Conservation (phyloP, 2,329 filamentous ascomycete genomes). For the Aureobasidium sp. region DNA sequence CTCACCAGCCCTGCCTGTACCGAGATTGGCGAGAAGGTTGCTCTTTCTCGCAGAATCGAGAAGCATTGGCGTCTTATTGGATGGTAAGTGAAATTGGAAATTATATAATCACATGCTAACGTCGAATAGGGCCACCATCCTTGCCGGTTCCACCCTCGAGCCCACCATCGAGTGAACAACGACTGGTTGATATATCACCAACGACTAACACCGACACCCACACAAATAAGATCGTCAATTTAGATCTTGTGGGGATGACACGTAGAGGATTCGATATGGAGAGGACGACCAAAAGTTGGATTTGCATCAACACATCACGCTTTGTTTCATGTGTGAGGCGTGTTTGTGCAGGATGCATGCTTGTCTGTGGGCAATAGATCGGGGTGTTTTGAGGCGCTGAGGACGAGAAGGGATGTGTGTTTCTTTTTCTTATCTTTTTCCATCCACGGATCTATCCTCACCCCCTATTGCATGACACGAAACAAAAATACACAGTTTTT, state of each 20-base stretch:
- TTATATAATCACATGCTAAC: neutral
- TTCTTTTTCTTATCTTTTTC: slow-evolving; percentile 8
- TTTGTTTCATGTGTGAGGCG: neutral
- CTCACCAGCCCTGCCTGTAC: slow-evolving; percentile 83
- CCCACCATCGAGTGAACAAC: slow-evolving; percentile 19
- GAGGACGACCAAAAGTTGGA: slow-evolving; percentile 13
- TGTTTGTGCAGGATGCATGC: slow-evolving; percentile 6
- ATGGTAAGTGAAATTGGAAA: slow-evolving; percentile 45
- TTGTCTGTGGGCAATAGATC: slow-evolving; percentile 12
- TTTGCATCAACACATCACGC: slow-evolving; percentile 5
- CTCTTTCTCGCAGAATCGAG: slow-evolving; percentile 90
- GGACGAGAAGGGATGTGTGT: slow-evolving; percentile 8
- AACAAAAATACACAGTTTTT: slow-evolving; percentile 6
- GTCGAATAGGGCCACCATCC: slow-evolving; percentile 25
- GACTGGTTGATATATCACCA: neutral
- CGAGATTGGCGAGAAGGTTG: slow-evolving; percentile 96
- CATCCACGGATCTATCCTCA: slow-evolving; percentile 6
- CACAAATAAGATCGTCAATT: neutral
- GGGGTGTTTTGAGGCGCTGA: neutral
- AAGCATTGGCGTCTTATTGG: slow-evolving; percentile 98
- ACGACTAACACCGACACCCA: slow-evolving; percentile 1
- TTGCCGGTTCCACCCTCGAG: slow-evolving; percentile 27
- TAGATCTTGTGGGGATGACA: slow-evolving; percentile 6
- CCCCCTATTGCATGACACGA: slow-evolving; percentile 9
- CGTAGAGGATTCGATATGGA: slow-evolving; percentile 2